Evolutionary conservation across 768 basidiomycete genomes (phyloP), one percentile per base, ranked within the genome.

Genomic region (Termitomyces titanicus): DNA sequence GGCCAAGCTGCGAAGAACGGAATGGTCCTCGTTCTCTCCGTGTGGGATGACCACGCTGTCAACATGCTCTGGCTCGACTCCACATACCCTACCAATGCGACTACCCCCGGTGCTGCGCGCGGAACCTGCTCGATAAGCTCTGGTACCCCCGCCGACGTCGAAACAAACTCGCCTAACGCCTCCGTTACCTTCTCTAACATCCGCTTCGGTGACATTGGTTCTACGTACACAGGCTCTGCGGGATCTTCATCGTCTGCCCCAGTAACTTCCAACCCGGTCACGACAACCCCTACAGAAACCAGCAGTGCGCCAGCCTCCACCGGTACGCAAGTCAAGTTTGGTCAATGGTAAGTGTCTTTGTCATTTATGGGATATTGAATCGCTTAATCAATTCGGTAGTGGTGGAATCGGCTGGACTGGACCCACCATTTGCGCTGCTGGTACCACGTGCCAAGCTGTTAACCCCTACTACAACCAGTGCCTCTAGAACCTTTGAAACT

Each of bases 11-110:
- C 79, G 59, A 65, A 57, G 34, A 63, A 66, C 45, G 79, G 79
- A 37, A 74, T 79, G 71, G 80, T 79, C 34, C 68, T 81, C 56
- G 77, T 78, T 51, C 66, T 82, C 63, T 70, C 67, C 48, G 55
- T 81, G 57, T 81, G 81, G 81, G 80, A 81, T 64, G 80, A 82
- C 70, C 73, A 82, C 63, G 71, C 69, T 27, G 80, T 69, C 55
- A 70, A 74, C 68, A 82, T 83, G 81, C 73, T 80, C 61, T 83
- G 81, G 75, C 78, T 83, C 66, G 80, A 82, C 72, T 68, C 68
- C 63, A 70, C 68, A 73, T 81, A 78, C 72, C 80, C 75, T 47
- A 62, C 62, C n/a, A 68, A 66, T 67, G 62, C 76, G 33, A 66
- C 69, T 55, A 45, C 57, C 37, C 72, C 71, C 37, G 80, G 80